Conservation (phyloP, 331 rosid species). For the Malus hybrid region DNA sequence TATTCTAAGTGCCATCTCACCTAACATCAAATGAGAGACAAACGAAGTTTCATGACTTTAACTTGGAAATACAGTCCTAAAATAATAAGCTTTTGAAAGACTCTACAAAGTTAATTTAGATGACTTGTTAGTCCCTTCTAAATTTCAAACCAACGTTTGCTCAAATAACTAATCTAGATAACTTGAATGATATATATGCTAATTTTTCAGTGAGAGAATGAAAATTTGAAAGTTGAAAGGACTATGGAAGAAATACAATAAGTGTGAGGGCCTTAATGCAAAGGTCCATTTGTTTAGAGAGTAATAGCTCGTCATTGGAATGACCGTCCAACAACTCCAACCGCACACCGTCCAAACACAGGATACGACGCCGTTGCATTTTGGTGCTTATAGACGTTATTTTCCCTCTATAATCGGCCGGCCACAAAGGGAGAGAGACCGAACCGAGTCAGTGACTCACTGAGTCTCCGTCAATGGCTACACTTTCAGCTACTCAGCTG, state of each 20-base stretch:
- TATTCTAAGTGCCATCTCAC: background rate
- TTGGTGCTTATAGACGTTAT: background rate
- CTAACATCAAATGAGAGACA: background rate
- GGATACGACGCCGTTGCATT: background rate
- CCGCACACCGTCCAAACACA: background rate
- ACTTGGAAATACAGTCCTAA: background rate
- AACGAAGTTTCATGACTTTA: background rate
- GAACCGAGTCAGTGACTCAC: no score
- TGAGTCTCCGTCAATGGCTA: slow-evolving; percentile 16
- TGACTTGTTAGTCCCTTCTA: background rate
- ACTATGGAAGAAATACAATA: background rate
- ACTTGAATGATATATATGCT: no score
- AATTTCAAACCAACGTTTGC: background rate
- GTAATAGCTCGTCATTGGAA: background rate
- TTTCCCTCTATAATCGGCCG: background rate
- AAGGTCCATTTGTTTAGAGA: background rate
- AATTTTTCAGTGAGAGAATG: background rate
- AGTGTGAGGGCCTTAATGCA: background rate
- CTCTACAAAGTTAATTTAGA: background rate
- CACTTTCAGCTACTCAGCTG: slow-evolving; percentile 24
- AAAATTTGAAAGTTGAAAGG: background rate
- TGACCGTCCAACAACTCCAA: slow-evolving; percentile 18
- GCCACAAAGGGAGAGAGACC: background rate
- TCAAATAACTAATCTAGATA: no score
- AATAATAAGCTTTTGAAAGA: background rate